Conservation (phyloP, 441 rosid species). For the Aquilaria agallochum region DNA sequence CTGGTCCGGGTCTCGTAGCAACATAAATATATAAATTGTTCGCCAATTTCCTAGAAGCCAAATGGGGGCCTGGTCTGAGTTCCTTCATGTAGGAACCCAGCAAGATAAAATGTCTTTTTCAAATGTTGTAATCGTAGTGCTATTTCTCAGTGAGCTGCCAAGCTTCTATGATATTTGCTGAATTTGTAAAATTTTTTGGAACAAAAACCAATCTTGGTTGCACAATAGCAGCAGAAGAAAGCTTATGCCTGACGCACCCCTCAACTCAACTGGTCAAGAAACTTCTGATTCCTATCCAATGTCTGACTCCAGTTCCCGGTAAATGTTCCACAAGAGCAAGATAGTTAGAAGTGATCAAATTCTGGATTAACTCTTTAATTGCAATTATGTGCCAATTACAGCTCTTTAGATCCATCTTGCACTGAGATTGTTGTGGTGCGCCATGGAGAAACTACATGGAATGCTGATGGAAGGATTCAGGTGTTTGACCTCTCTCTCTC, state of each 20-base stretch:
- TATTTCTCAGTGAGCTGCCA: no score
- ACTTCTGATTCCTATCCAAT: constrained; percentile 13
- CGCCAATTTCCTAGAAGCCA: no score
- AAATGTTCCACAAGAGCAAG: neutral
- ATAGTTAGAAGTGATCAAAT: neutral
- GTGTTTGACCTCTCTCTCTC: constrained; percentile 10
- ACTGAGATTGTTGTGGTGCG: constrained; percentile 60
- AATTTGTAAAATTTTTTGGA: neutral
- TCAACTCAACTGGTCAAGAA: constrained; percentile 15
- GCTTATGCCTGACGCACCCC: constrained; percentile 13
- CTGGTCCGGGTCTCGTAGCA: no score
- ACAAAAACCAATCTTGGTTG: neutral
- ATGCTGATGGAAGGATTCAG: constrained; percentile 52
- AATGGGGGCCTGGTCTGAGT: no score
- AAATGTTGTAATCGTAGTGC: no score
- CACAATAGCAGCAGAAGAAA: neutral
- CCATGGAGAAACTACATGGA: constrained; percentile 72
- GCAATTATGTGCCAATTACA: constrained; percentile 9
- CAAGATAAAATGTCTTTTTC: no score
- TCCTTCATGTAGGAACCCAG: no score
- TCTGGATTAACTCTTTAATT: constrained; percentile 1
- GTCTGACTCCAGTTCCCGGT: constrained; percentile 24
- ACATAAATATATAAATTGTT: no score
- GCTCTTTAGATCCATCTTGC: constrained; percentile 28
- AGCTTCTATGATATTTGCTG: no score